Evolutionary conservation across 345 rosid species (phyloP), one percentile per base, ranked within the genome.

Genomic region (Dovyalis caffra): DNA sequence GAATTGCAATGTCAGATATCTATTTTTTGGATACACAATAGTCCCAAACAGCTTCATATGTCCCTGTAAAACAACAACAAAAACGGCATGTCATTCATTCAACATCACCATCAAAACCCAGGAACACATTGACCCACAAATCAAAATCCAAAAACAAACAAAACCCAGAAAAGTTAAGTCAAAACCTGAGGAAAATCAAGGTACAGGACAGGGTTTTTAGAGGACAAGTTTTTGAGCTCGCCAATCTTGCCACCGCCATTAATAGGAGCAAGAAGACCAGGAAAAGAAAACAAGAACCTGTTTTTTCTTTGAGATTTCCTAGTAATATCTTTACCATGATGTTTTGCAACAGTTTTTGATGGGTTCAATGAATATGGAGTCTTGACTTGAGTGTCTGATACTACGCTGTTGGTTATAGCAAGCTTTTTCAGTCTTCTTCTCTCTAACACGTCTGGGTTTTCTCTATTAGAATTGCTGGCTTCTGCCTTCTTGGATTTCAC

Each of bases 21-120:
- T 82, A 64, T 87, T 89, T 79, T 88, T 84, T 12, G 90, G 93
- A 67, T 88, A 89, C 31, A 88, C 76, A 43, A 91, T 84, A 8
- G 97, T 95, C 57, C 97, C 99, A 73, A 95, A 91, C 57, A 95
- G 76, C 81, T 95, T 95, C 95, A 95, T 87, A n/a, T 82, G 92
- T 74, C 97, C 98, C 98, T 90, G 43, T 71, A 79, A 76, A 69
- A 10, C 11, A 31, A 47, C 16, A 5, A 18, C 53, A 47, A 0
- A 47, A 47, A 18, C n/a, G 21, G 16, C 7, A 18, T 18, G 53
- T 47, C 18, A 47, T 47, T 47, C n/a, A 47, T 47, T 47, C 53
- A 18, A 15, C 47, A 43, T 14, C 16, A 43, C 47, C 47, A 43
- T 11, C 47, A 43, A 43, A 12, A 43, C 14, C 47, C 47, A 49